Base-by-base conservation (phyloP, 1,139 yeast genomes). In the Zhuliangozyma blackwelliae region DNA sequence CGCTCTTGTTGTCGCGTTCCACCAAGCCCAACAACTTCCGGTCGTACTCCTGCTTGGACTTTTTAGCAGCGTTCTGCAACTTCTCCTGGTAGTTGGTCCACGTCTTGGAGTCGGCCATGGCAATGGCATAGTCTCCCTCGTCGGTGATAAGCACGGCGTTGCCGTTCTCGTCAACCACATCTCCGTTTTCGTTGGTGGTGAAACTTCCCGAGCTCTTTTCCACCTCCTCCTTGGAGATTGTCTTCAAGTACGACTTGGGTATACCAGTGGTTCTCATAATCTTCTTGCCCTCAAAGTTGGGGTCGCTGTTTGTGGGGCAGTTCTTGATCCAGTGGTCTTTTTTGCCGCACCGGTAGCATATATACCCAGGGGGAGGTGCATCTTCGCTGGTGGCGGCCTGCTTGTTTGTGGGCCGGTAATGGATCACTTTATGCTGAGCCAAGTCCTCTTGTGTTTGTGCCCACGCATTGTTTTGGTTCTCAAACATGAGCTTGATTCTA, bases 241-340 rank as follows among this genome's bases (percentile, higher is more conserved):
- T 84, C 50, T 88, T 85, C 59, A 92, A 76, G 60, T 89, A 89
- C 31, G 95, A 83, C 59, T 85, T 83, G 5, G 99, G 99, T 54
- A 92, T 92, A 79, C 99, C 99, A 0, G 98, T 92, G 0, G 97
- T 90, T 51, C 95, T 76, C 54, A 88, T 82, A 35, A 92, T 83
- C 46, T 95, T 75, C 54, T 86, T 87, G 23, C 96, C 95, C 55
- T 92, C 97, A 74, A 89, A 89, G 50, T 80, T 85, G 5, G 97
- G 96, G 59, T 92, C 98, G 38, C 79, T 79, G 50, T 86, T 85
- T 2, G 96, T 88, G 1, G 98, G 98, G 65, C 98, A 92, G 49
- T 89, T 88, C 52, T 86, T 86, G 45, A 94, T 90, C 92, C 95
- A 90, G 59, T 92, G 99, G 45, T 92, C 96, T 59, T 89, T 87